phyloP scores from a whole-genome alignment of 306 rosid genomes.

The Lathyrus sativus region DNA sequence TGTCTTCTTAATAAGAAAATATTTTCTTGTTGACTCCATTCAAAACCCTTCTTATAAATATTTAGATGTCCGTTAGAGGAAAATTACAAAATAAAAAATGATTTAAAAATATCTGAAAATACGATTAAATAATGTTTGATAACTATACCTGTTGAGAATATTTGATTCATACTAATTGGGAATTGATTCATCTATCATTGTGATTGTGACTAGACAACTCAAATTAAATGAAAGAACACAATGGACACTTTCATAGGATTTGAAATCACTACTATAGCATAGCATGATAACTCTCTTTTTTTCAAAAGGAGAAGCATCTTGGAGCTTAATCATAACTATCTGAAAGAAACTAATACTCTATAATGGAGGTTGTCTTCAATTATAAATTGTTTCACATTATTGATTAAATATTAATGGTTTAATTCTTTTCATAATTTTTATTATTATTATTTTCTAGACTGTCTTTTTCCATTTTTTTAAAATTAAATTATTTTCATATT shows the following conservation, averaged over 20 bases:
- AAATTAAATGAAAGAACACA: constrained; percentile 19
- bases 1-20: not conserved
- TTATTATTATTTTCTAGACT: no score
- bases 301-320: not conserved
- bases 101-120: no score
- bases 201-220: constrained; percentile 50
- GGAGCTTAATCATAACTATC: constrained; percentile 17
- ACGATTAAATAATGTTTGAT: not conserved
- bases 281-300: constrained; percentile 26
- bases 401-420: no score
- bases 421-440: no score
- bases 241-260: constrained; percentile 42
- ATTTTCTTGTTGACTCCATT: no score
- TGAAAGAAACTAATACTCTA: constrained; percentile 1
- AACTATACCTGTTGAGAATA: not conserved
- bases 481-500: no score
- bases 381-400: no score
- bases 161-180: constrained; percentile 25
- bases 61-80: no score
- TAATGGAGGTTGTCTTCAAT: not conserved
- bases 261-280: constrained; percentile 49
- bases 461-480: no score
- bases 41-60: no score
- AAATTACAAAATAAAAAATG: no score
- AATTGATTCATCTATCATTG: constrained; percentile 30